Evolutionary conservation across 331 rosid genomes (phyloP).

Genomic region (Prunus yedoensis): DNA sequence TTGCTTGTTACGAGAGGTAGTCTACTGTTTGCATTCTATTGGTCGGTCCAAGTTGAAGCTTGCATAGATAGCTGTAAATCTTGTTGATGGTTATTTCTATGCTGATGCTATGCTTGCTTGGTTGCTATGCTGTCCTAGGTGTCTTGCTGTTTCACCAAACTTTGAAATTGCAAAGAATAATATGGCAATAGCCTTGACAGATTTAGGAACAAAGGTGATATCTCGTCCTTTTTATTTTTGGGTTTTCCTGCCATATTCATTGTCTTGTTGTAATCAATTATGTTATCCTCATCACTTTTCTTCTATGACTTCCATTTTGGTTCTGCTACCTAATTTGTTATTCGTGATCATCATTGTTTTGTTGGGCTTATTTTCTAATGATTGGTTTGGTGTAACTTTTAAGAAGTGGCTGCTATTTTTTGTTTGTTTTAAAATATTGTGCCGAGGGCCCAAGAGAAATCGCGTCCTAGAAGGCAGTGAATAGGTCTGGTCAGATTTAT

Average conservation of each 20-base stretch:
- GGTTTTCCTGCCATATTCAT: not conserved
- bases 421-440: not conserved
- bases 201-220: constrained; percentile 94
- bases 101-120: constrained; percentile 8
- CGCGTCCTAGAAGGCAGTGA: not conserved
- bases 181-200: constrained; percentile 99
- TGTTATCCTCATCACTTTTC: not conserved
- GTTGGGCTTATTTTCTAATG: not conserved
- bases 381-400: not conserved
- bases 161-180: constrained; percentile 99
- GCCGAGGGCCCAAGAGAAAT: not conserved
- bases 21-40: constrained; percentile 1
- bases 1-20: constrained; percentile 98
- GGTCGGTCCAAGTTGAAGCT: not conserved
- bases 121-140: constrained; percentile 53
- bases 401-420: not conserved
- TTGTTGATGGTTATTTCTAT: not conserved
- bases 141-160: constrained; percentile 96
- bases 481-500: not conserved
- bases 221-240: not conserved
- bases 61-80: constrained; percentile 1
- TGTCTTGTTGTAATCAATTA: not conserved
- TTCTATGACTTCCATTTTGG: not conserved
- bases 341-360: not conserved
- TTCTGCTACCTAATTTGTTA: not conserved